Conservation (phyloP, 2,329 filamentous ascomycete genomes). For the Alternaria burnsii region DNA sequence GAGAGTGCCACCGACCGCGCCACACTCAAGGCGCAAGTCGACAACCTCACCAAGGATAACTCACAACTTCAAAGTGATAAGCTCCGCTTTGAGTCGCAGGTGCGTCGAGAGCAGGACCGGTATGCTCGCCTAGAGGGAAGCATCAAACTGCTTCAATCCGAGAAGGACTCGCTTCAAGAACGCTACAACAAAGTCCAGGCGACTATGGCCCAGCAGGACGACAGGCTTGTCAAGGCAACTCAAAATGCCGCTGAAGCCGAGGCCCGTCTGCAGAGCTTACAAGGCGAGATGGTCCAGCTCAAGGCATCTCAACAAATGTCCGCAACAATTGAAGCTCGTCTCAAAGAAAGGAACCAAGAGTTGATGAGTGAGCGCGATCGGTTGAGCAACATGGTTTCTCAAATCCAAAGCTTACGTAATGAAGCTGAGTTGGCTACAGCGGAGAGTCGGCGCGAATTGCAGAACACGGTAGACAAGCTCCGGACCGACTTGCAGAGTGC, state of each 20-base stretch:
- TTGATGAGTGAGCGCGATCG: slow-evolving; percentile 84
- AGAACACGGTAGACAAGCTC: slow-evolving; percentile 77
- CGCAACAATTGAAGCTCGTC: slow-evolving; percentile 89
- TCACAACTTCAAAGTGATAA: slow-evolving; percentile 82
- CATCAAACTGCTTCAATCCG: slow-evolving; percentile 80
- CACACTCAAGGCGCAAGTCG: slow-evolving; percentile 84
- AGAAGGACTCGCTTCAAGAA: slow-evolving; percentile 88
- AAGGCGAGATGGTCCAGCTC: slow-evolving; percentile 89
- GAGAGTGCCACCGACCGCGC: slow-evolving; percentile 84
- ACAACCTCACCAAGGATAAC: slow-evolving; percentile 83
- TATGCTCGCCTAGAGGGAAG: slow-evolving; percentile 91
- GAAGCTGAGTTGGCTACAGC: slow-evolving; percentile 87
- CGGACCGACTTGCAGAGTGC: slow-evolving; percentile 80
- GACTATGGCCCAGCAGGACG: slow-evolving; percentile 85
- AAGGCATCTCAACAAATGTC: slow-evolving; percentile 95
- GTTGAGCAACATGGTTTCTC: slow-evolving; percentile 81
- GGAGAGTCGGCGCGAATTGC: slow-evolving; percentile 81
- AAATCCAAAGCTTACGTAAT: slow-evolving; percentile 88
- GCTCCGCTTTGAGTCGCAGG: slow-evolving; percentile 79
- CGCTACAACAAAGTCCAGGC: slow-evolving; percentile 80
- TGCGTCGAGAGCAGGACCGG: slow-evolving; percentile 81
- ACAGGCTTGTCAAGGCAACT: slow-evolving; percentile 87
- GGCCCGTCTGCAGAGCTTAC: slow-evolving; percentile 82
- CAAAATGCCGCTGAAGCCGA: slow-evolving; percentile 91
- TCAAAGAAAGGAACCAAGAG: slow-evolving; percentile 86